Percentiles rank a stretch among this genome's conserved stretches.
These are phyloP conservation scores for Alternaria triticina DNA, from an alignment of 2,329 filamentous ascomycete genomes.

Conservation along the genomic window DNA sequence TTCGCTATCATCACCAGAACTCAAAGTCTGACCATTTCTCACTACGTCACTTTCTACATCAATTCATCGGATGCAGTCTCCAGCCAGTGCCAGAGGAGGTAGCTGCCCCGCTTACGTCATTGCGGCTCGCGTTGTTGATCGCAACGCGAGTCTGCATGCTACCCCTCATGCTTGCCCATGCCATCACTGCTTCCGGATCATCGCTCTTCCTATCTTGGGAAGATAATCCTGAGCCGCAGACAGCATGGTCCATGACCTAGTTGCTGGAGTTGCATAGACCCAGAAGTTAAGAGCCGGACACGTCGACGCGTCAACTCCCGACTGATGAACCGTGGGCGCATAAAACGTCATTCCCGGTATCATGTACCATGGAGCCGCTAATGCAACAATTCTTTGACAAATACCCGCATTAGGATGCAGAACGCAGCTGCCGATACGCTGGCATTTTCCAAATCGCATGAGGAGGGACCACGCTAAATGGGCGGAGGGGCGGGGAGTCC, in stretches of 20 bases:
- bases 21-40: neutral
- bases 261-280: neutral
- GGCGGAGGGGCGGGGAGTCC: neutral
- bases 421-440: slow-evolving; percentile 6
- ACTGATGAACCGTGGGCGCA: neutral
- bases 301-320: neutral
- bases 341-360: neutral
- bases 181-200: neutral
- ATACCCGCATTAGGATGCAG: slow-evolving; percentile 1
- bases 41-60: neutral
- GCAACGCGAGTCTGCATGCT: neutral
- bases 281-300: neutral
- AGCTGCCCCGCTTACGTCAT: neutral
- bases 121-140: neutral
- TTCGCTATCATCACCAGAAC: neutral
- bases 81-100: neutral
- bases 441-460: neutral
- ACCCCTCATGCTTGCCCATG: neutral
- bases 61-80: neutral
- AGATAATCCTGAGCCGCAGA: neutral
- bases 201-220: neutral
- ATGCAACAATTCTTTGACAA: slow-evolving; percentile 1
- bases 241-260: neutral
- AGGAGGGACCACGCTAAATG: neutral
- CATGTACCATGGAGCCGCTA: neutral